A percentile compares a stretch with the other conserved stretches of the same genome.
Conservation (phyloP, 164 flowering plant genomes). For the Tetracentron sinense region DNA sequence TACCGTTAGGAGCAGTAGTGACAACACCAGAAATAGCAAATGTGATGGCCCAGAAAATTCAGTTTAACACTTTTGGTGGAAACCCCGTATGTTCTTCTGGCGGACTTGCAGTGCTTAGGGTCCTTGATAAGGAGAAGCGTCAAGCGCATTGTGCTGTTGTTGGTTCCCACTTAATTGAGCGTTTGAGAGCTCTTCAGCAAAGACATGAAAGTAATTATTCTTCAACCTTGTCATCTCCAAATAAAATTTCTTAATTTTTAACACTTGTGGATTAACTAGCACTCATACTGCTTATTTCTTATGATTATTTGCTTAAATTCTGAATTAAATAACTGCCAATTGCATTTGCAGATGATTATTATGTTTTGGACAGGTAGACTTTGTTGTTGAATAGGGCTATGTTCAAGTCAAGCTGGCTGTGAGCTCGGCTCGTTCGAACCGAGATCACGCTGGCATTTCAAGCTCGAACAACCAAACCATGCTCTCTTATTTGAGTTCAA, state of each 20-base stretch:
- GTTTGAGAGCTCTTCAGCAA: constrained; percentile 67
- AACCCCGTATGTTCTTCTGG: constrained; percentile 98
- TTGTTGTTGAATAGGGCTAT: no score
- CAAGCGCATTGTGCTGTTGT: constrained; percentile 83
- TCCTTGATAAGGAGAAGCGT: constrained; percentile 86
- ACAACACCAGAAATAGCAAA: constrained; percentile 94
- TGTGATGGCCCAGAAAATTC: constrained; percentile 82
- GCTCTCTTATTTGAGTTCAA: no score
- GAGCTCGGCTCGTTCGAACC: no score
- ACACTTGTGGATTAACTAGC: neutral
- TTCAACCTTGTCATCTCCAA: neutral
- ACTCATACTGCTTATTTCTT: neutral
- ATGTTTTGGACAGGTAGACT: no score
- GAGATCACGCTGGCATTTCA: no score
- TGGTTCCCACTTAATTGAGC: constrained; percentile 77
- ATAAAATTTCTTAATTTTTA: neutral
- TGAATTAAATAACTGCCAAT: neutral
- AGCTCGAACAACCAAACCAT: no score
- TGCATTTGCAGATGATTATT: neutral
- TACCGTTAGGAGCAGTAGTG: constrained; percentile 95
- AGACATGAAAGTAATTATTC: constrained; percentile 67
- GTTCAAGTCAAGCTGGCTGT: no score
- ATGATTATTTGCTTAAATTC: neutral
- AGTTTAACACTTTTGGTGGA: constrained; percentile 96
- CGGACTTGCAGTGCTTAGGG: constrained; percentile 89